Base-by-base conservation (phyloP, 202 grass and related monocot genomes). In the Setaria viridis region DNA sequence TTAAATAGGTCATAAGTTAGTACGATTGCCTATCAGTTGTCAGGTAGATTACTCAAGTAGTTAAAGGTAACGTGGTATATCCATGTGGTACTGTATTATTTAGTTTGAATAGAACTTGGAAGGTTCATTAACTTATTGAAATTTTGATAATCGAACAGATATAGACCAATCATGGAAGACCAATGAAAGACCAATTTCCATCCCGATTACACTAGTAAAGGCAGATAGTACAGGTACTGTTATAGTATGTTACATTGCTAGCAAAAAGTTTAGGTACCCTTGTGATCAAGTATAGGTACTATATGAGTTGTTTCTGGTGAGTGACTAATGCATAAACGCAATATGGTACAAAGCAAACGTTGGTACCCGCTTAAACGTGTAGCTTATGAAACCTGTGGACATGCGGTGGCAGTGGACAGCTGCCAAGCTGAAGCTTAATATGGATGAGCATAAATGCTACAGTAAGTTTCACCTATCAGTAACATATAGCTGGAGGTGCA, bases 1-100 rank as follows among this genome's bases (percentile, higher is more conserved):
- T 84, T 83, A 67, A 74, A n/a, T 62, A 67, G 15, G 34, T 25
- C 69, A 20, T 50, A 48, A 70, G 25, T 79, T 63, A 69, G 11
- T 75, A 46, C 75, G 65, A 34, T 14, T 75, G 54, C 11, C 76
- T 64, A 78, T 54, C 37, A 35, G 7, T 66, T 87, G 84, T 51
- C 43, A 76, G 63, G 62, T 56, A 75, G 43, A 74, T 78, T 39
- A 67, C 43, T 55, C 75, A 41, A 56, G 25, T 70, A 74, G 51
- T 57, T 56, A 63, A 45, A 54, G 67, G 62, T 4, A 63, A 13
- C 53, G 47, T 56, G 43, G 16, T 55, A 12, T 53, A 58, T 83
- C 35, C 62, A 77, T 42, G 3, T 87, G 67, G 7, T 45, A 46
- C 46, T 80, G 41, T 47, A 4, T 29, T 56, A 30, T 64, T 33